phyloP scores from a whole-genome alignment of 1,284 basidiomycete species.

The Ceratobasidium papillatum region DNA sequence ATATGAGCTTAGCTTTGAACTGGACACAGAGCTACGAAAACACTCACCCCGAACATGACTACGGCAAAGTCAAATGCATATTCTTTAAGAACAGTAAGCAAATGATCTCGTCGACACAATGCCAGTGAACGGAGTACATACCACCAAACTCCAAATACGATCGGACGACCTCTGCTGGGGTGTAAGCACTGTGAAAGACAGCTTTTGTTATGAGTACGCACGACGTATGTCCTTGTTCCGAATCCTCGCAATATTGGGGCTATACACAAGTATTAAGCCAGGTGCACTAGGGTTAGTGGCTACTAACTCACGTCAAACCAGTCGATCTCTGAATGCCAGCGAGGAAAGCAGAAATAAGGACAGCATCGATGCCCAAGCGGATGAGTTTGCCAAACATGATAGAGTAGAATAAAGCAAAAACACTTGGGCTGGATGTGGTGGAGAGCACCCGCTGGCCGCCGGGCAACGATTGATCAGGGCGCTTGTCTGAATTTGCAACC shows the following conservation, averaged over 20 bases:
- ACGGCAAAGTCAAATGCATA: constrained; percentile 84
- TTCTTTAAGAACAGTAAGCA: constrained; percentile 53
- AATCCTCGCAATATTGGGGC: constrained; percentile 72
- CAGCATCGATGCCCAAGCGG: constrained; percentile 78
- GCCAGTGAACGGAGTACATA: constrained; percentile 48
- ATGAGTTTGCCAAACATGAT: constrained; percentile 69
- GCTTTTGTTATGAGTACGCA: constrained; percentile 55
- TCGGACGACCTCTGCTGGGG: constrained; percentile 65
- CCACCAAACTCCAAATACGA: constrained; percentile 78
- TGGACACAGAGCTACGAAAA: constrained; percentile 34
- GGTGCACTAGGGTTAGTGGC: constrained; percentile 1
- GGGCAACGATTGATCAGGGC: constrained; percentile 18
- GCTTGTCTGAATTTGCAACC: constrained; percentile 32
- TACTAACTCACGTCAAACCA: constrained; percentile 72
- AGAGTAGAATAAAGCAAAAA: neutral
- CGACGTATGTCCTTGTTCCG: constrained; percentile 85
- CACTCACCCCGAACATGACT: constrained; percentile 76
- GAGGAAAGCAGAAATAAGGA: constrained; percentile 78
- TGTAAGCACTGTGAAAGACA: constrained; percentile 33
- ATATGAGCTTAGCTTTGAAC: constrained; percentile 41
- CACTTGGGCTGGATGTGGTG: constrained; percentile 10
- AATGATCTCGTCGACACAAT: neutral
- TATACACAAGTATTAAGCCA: constrained; percentile 48
- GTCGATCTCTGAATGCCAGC: constrained; percentile 83
- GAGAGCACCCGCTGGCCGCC: neutral